phyloP scores from a whole-genome alignment of 2,329 filamentous ascomycete species.

The Calonectria pseudoreteaudii region DNA sequence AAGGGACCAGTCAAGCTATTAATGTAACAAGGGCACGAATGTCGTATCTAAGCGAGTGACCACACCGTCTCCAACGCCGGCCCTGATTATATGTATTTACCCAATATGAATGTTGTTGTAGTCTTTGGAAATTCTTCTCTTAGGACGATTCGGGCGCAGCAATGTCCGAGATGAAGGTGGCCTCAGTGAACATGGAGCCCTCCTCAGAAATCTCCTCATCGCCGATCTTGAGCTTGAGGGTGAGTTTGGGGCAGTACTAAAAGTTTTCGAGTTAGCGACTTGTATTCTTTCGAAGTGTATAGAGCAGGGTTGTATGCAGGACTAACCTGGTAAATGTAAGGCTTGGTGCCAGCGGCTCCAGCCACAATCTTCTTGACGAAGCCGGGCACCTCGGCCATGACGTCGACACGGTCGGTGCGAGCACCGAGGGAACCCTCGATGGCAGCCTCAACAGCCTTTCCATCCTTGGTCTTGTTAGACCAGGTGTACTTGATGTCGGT shows the following conservation, averaged over 20 bases:
- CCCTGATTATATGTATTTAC: conserved; percentile 45
- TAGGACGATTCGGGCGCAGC: not conserved
- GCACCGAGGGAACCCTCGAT: conserved; percentile 77
- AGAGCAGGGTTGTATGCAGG: not conserved
- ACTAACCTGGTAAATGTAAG: conserved; percentile 95
- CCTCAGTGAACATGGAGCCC: conserved; percentile 85
- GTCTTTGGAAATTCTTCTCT: conserved; percentile 30
- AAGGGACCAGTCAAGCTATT: conserved; percentile 25
- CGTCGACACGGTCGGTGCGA: conserved; percentile 82
- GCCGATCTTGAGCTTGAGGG: conserved; percentile 86
- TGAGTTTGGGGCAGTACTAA: conserved; percentile 78
- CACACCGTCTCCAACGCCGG: conserved; percentile 47
- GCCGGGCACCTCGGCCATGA: conserved; percentile 95
- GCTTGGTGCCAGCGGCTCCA: conserved; percentile 89
- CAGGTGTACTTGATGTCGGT: conserved; percentile 80
- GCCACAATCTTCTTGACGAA: conserved; percentile 96
- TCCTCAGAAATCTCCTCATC: conserved; percentile 83
- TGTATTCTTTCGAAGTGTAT: not conserved
- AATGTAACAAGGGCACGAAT: conserved; percentile 38
- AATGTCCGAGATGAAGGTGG: conserved; percentile 89
- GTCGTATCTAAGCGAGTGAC: conserved; percentile 45
- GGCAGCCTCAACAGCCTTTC: conserved; percentile 76
- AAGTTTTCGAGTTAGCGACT: conserved; percentile 25
- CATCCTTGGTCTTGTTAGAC: conserved; percentile 82
- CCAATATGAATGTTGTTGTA: conserved; percentile 40